phyloP scores from a whole-genome alignment of 139 green algal species.

The Chlorella sp. region DNA sequence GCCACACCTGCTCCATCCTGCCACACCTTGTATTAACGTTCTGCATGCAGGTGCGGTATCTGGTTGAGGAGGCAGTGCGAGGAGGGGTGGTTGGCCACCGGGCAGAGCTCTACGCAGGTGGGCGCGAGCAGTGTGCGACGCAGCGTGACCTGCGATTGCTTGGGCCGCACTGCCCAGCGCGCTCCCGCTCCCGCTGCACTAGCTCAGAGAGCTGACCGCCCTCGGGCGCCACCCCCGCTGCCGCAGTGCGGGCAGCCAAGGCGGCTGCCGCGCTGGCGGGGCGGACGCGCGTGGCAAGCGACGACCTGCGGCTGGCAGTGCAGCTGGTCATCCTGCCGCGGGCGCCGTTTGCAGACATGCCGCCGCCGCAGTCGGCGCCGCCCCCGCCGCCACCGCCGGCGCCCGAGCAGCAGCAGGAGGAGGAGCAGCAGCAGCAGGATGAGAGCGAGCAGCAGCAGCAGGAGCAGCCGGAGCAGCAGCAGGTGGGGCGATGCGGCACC shows the following conservation, averaged over 20 bases:
- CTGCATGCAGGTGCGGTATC: constrained; percentile 78
- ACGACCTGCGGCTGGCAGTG: constrained; percentile 92
- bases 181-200: no score
- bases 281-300: constrained; percentile 64
- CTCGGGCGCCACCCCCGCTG: no score
- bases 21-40: no score
- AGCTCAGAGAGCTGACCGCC: no score
- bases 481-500: background rate
- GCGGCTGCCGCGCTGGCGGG: background rate
- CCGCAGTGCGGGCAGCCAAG: constrained; percentile 32
- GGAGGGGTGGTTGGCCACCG: constrained; percentile 86
- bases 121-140: no score
- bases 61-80: constrained; percentile 89
- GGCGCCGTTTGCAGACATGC: background rate
- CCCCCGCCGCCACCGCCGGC: background rate
- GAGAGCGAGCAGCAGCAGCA: background rate
- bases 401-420: background rate
- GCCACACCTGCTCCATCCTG: no score
- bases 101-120: constrained; percentile 97
- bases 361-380: background rate
- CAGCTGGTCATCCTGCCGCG: constrained; percentile 85
- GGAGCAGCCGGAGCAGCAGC: background rate
- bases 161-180: no score
- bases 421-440: background rate
- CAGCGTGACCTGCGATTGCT: no score